Conservation (phyloP, 1,284 basidiomycete genomes). For the Boletus sp. region DNA sequence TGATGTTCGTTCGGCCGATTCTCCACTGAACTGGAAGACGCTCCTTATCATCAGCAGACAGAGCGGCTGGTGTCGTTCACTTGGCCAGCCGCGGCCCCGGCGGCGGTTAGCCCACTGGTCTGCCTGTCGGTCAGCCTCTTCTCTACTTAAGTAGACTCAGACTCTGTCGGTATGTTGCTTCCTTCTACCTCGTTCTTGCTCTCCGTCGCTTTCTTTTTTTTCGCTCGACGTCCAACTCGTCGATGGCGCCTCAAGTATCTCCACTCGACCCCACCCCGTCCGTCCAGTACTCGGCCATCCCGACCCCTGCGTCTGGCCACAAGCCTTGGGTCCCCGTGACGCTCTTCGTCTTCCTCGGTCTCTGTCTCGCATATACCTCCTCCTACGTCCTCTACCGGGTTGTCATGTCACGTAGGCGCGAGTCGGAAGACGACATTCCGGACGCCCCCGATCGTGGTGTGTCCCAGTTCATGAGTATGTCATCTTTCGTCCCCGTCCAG, state of each 20-base stretch:
- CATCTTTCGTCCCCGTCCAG: background rate
- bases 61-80: conserved; percentile 8
- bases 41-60: background rate
- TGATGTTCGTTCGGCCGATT: no score
- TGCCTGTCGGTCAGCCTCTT: conserved; percentile 27
- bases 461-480: conserved; percentile 30
- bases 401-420: conserved; percentile 17
- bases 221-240: conserved; percentile 1
- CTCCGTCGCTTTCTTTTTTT: conserved; percentile 10
- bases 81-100: conserved; percentile 14
- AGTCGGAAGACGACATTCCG: conserved; percentile 12
- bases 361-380: conserved; percentile 28
- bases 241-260: conserved; percentile 28
- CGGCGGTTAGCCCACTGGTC: no score
- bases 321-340: conserved; percentile 12
- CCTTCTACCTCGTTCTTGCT: conserved; percentile 14
- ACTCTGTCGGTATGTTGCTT: conserved; percentile 7
- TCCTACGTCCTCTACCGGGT: conserved; percentile 31
- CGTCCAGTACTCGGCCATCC: conserved; percentile 2
- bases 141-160: conserved; percentile 15
- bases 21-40: no score
- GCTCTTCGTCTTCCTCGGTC: conserved; percentile 22
- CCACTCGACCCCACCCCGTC: background rate
- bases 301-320: conserved; percentile 1
- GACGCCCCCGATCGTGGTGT: conserved; percentile 24